Evolutionary conservation across 2,329 filamentous ascomycete species (phyloP), one percentile per base, ranked within the genome.

Genomic region (Alternaria infectoria): DNA sequence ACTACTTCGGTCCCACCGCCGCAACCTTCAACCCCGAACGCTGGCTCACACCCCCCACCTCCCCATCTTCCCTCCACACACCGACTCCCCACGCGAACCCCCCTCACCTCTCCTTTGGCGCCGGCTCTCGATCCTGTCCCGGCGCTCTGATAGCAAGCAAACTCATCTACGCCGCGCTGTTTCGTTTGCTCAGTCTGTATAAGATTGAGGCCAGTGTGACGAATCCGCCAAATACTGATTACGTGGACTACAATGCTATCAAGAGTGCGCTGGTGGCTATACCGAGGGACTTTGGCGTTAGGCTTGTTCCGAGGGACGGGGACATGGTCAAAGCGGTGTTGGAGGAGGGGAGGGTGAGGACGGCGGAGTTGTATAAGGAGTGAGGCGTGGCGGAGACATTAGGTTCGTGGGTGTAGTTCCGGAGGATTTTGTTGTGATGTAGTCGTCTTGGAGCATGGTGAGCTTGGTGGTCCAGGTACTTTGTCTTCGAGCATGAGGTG

Each of bases 211-310:
- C 86, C 23, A 82, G 80, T 67, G 79, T 83, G 54, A 69, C 73
- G 0, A 77, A 83, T 46, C 86, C 87, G 0, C 87, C 87, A 0
- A 89, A 88, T 66, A 88, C 86, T 0, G 86, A 89, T 70, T 89
- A 89, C 64, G 84, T 89, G 5, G 86, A 89, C 6, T 89, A 89
- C 68, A 89, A 89, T 67, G 82, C 86, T 69, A 84, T 88, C 68
- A 88, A 89, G 76, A 84, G 83, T 2, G 87, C 87, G 0, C 68
- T 89, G 32, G 87, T 89, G 12, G 87, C 87, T 0, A 88, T 89
- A 54, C 87, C 87, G 1, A 76, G 83, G 47, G 83, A 87, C 47
- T 89, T 89, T 73, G 87, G 86, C 69, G 83, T 88, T 6, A 85
- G 80, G 69, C 74, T 89, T n/a, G 78, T 87, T 15, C 85, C 86